Percentiles rank a stretch among this genome's conserved stretches.
phyloP scores from a whole-genome alignment of 2,329 filamentous ascomycete genomes.

The Xylariaceae sp. region DNA sequence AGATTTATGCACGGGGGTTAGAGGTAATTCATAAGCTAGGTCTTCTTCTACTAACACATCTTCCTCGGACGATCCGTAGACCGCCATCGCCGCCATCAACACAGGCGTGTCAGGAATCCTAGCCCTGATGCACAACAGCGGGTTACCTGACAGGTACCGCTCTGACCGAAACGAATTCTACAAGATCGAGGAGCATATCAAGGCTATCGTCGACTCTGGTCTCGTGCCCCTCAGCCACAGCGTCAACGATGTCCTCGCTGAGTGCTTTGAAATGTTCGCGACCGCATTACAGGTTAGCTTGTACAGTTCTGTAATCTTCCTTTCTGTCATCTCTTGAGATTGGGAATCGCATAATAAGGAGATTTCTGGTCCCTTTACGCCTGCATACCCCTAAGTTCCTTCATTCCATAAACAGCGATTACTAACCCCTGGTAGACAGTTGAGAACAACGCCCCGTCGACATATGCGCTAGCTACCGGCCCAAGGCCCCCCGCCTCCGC shows the following conservation, averaged over 20 bases:
- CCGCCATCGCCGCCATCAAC: constrained; percentile 57
- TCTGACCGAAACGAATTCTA: constrained; percentile 57
- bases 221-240: constrained; percentile 52
- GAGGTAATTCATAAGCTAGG: too few relatives aligned
- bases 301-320: too few relatives aligned
- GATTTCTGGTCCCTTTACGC: too few relatives aligned
- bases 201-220: constrained; percentile 56
- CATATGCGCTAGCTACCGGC: not conserved
- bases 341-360: too few relatives aligned
- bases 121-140: constrained; percentile 60
- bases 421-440: not conserved
- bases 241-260: constrained; percentile 54
- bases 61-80: constrained; percentile 38
- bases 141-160: constrained; percentile 58
- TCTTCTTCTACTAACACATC: too few relatives aligned
- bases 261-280: constrained; percentile 55
- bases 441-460: not conserved
- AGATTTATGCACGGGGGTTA: too few relatives aligned
- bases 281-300: constrained; percentile 48
- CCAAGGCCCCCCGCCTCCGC: not conserved
- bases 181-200: constrained; percentile 57
- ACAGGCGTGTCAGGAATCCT: constrained; percentile 58
- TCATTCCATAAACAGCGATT: too few relatives aligned
- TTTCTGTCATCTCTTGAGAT: too few relatives aligned
- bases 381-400: too few relatives aligned